Conservation (phyloP, 2,329 filamentous ascomycete genomes). For the Fonsecaea erecta region DNA sequence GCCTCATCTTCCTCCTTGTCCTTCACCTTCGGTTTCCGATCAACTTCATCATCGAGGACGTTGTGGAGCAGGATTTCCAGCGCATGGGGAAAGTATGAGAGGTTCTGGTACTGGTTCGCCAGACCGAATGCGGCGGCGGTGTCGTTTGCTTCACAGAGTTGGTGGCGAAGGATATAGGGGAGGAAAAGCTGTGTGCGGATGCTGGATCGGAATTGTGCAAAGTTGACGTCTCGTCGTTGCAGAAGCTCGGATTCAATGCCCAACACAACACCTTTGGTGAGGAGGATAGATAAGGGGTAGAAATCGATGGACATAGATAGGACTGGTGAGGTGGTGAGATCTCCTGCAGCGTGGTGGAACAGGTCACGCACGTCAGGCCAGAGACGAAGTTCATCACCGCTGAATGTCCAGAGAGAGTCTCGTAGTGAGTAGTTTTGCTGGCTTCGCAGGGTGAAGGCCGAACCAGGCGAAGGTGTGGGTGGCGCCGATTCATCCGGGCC, state of each 20-base stretch:
- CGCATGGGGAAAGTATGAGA: slow-evolving; percentile 91
- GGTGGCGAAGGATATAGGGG: slow-evolving; percentile 80
- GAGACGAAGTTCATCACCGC: slow-evolving; percentile 80
- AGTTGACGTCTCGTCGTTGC: slow-evolving; percentile 88
- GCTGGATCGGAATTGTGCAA: slow-evolving; percentile 85
- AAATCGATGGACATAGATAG: slow-evolving; percentile 88
- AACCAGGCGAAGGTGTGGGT: slow-evolving; percentile 54
- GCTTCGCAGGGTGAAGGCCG: slow-evolving; percentile 49
- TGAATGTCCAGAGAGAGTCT: slow-evolving; percentile 94
- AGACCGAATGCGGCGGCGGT: slow-evolving; percentile 80
- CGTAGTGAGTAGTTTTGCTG: slow-evolving; percentile 64
- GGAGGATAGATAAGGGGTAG: slow-evolving; percentile 83
- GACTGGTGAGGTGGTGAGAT: slow-evolving; percentile 46
- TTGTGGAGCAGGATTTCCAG: slow-evolving; percentile 91
- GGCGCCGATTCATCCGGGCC: slow-evolving; percentile 55
- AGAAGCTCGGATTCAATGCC: slow-evolving; percentile 91
- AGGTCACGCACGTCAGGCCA: slow-evolving; percentile 91
- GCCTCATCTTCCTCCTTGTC: slow-evolving; percentile 35
- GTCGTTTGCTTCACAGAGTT: slow-evolving; percentile 71
- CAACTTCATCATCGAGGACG: slow-evolving; percentile 92
- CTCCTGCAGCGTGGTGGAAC: slow-evolving; percentile 66
- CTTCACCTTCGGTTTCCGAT: slow-evolving; percentile 51
- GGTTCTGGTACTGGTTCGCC: slow-evolving; percentile 80
- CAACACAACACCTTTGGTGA: slow-evolving; percentile 88
- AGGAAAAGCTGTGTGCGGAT: slow-evolving; percentile 93